Conservation (phyloP, 2,329 filamentous ascomycete genomes). For the Ceratocystis albifundus region DNA sequence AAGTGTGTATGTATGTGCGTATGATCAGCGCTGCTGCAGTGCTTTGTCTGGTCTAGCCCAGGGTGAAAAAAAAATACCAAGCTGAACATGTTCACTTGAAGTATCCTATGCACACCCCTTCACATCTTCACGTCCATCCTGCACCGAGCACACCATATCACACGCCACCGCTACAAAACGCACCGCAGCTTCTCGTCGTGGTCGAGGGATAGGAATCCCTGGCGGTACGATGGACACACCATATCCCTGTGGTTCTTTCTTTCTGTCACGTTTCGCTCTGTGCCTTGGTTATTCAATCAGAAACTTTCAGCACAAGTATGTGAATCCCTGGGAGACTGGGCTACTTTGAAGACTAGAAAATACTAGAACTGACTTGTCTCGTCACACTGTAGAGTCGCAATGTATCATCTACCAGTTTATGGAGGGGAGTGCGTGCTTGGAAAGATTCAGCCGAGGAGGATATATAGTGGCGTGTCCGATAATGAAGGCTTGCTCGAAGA, state of each 20-base stretch:
- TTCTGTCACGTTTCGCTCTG: not conserved
- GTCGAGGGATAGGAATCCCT: not conserved
- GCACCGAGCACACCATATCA: not conserved
- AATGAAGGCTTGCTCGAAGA: not conserved
- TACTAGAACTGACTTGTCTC: not conserved
- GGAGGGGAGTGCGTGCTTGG: not conserved
- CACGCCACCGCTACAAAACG: no score
- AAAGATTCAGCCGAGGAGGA: not conserved
- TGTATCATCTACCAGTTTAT: not conserved
- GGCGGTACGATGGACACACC: not conserved
- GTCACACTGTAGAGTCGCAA: not conserved
- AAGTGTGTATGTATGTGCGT: not conserved
- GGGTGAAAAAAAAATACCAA: not conserved
- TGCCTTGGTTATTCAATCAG: not conserved
- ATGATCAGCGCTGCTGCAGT: not conserved
- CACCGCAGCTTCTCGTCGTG: not conserved
- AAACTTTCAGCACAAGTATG: not conserved
- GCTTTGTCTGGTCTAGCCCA: not conserved
- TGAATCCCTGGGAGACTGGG: not conserved
- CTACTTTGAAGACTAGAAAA: no score
- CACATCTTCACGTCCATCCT: not conserved
- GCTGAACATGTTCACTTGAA: slow-evolving; percentile 2
- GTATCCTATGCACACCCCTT: not conserved
- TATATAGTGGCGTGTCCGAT: not conserved
- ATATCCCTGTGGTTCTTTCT: slow-evolving; percentile 1